phyloP scores from a whole-genome alignment of 441 rosid species.

The Codiaeum variegatum region DNA sequence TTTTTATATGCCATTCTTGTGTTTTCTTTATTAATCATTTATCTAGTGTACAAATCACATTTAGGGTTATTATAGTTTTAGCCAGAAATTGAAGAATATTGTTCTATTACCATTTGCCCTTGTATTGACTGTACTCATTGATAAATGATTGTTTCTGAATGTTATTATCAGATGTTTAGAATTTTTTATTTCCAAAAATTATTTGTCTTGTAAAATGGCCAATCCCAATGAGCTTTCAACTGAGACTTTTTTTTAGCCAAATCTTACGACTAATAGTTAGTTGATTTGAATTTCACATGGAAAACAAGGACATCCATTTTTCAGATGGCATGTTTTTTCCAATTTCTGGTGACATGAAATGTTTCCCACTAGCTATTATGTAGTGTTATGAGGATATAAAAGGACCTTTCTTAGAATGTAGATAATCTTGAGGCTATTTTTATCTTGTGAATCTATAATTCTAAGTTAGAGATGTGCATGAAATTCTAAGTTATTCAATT shows the following conservation, averaged over 20 bases:
- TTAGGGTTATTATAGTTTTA: slow-evolving; percentile 95
- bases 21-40: slow-evolving; percentile 4
- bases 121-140: neutral
- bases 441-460: neutral
- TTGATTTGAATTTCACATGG: neutral
- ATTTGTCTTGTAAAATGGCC: neutral
- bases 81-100: slow-evolving; percentile 94
- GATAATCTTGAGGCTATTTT: slow-evolving; percentile 9
- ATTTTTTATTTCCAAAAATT: neutral
- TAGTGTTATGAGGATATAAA: neutral
- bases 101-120: slow-evolving; percentile 90
- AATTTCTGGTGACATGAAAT: neutral
- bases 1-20: slow-evolving; percentile 2
- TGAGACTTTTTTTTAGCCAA: too few relatives aligned
- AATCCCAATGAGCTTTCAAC: too few relatives aligned
- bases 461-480: too few relatives aligned
- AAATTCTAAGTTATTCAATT: too few relatives aligned
- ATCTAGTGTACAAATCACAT: slow-evolving; percentile 21
- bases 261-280: too few relatives aligned
- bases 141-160: neutral
- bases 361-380: neutral
- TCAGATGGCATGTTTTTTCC: neutral
- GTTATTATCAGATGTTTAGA: neutral
- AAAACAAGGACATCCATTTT: neutral
- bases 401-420: slow-evolving; percentile 1